Percentiles rank a stretch among this genome's conserved stretches.
These are phyloP conservation scores for Dendrobium chrysotoxum DNA, from an alignment of 106 monocot genomes.

Conservation along the genomic window DNA sequence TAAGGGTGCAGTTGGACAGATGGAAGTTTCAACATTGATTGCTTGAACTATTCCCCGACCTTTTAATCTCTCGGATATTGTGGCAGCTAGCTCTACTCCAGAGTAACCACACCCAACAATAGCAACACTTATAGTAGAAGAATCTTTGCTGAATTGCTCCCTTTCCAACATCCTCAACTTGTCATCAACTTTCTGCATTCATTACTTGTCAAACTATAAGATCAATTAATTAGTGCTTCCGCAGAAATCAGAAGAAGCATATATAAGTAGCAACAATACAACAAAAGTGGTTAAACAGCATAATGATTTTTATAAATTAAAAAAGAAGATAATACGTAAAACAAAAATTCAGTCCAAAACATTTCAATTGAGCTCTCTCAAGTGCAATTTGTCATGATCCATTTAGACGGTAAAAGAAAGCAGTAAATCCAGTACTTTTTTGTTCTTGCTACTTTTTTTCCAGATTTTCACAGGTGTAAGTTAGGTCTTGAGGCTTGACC, in stretches of 20 bases:
- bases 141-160: constrained; percentile 36
- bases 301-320: not conserved
- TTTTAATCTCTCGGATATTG: constrained; percentile 80
- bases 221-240: not conserved
- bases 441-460: not conserved
- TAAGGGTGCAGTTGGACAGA: constrained; percentile 74
- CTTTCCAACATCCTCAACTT: constrained; percentile 58
- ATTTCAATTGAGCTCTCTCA: too few species aligned
- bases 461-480: not conserved
- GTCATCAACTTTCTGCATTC: constrained; percentile 67
- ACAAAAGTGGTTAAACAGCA: not conserved
- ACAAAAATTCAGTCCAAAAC: too few species aligned
- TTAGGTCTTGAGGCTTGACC: not conserved
- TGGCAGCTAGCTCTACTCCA: constrained; percentile 93
- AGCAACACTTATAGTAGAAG: constrained; percentile 62
- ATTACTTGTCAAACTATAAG: constrained; percentile 10
- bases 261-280: not conserved
- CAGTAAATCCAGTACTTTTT: not conserved
- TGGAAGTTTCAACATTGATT: constrained; percentile 57
- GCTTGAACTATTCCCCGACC: constrained; percentile 69
- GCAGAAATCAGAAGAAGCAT: not conserved
- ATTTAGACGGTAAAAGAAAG: not conserved
- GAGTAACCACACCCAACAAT: constrained; percentile 94
- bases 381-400: not conserved
- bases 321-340: not conserved